Conservation (phyloP, 1,139 yeast species). For the Zhuliangozyma parablackwelliae region DNA sequence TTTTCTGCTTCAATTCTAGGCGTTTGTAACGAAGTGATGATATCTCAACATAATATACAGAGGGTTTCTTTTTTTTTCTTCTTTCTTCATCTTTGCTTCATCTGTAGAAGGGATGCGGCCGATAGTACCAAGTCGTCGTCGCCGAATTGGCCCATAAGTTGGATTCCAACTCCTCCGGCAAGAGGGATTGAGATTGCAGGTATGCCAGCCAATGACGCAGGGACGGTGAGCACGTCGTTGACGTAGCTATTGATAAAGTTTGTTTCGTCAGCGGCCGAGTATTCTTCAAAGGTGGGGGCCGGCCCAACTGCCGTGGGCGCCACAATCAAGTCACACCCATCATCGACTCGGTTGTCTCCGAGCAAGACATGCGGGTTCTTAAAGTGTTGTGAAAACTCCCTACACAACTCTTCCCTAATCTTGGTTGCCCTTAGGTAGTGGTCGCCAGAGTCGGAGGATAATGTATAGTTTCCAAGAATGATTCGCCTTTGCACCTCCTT, state of each 20-base stretch:
- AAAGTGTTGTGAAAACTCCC: constrained; percentile 67
- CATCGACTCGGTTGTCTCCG: constrained; percentile 1
- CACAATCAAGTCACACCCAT: constrained; percentile 59
- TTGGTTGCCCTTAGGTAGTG: constrained; percentile 76
- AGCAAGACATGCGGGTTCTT: constrained; percentile 44
- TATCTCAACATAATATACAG: constrained; percentile 13
- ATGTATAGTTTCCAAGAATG: constrained; percentile 77
- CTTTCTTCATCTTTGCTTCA: too few species aligned
- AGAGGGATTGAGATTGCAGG: constrained; percentile 78
- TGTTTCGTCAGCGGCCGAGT: constrained; percentile 23
- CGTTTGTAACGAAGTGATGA: constrained; percentile 30
- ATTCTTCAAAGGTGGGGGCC: constrained; percentile 52
- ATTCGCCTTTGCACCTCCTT: constrained; percentile 79
- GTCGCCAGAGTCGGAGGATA: constrained; percentile 73
- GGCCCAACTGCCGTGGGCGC: constrained; percentile 67
- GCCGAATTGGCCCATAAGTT: constrained; percentile 82
- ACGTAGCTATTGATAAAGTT: constrained; percentile 61
- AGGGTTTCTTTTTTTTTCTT: too few species aligned
- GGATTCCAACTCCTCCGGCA: constrained; percentile 53
- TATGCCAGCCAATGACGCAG: constrained; percentile 86
- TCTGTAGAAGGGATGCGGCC: constrained; percentile 11
- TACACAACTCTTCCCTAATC: constrained; percentile 54
- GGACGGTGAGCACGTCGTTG: constrained; percentile 83
- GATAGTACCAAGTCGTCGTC: constrained; percentile 61
- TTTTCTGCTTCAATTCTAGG: constrained; percentile 3